Evolutionary conservation across 352 stramenopile genomes (phyloP), one percentile per base, ranked within the genome.

Genomic region (Blastocystis sp.): DNA sequence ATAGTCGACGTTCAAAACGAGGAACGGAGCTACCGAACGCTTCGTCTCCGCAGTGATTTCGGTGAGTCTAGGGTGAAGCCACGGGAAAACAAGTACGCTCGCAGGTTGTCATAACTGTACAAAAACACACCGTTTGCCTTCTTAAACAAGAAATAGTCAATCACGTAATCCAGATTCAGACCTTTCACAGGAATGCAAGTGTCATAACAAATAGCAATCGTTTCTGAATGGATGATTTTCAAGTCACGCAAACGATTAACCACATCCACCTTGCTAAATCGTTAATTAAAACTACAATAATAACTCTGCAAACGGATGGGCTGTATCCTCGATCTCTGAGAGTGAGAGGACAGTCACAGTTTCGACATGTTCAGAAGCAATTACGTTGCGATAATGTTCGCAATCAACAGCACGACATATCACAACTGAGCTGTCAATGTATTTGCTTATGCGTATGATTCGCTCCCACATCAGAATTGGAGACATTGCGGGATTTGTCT

Each of bases 401-500:
- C 18, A 47, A 68, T 37, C 37, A 6, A 20, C 20, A 11, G 59
- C n/a, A 18, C 24, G 8, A n/a, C 73, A 85, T 53, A 85, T 55
- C 65, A 85, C 30, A 64, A 85, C 8, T 18, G 63, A 66, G 13
- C 56, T 47, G 34, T 85, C 26, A 3, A 66, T 41, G 11, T 8
- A 4, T 4, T 45, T 69, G 18, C 26, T 66, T 16, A 54, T 11
- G 30, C 30, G 30, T 16, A 85, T 43, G 1, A 85, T 26, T 18
- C 50, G 24, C 37, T 68, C 63, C 73, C 73, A 85, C 73, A 85
- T 11, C 18, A 85, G 30, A 43, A 85, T 66, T 3, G 73, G 73
- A 68, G 73, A 85, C 47, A 85, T 66, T 9, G 55, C 16, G 7
- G 63, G 43, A 85, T 85, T 37, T 39, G 59, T 50, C n/a, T 47